These are phyloP conservation scores for Tagetes erecta DNA, from an alignment of 129 eudicot species.

Conservation along the genomic window DNA sequence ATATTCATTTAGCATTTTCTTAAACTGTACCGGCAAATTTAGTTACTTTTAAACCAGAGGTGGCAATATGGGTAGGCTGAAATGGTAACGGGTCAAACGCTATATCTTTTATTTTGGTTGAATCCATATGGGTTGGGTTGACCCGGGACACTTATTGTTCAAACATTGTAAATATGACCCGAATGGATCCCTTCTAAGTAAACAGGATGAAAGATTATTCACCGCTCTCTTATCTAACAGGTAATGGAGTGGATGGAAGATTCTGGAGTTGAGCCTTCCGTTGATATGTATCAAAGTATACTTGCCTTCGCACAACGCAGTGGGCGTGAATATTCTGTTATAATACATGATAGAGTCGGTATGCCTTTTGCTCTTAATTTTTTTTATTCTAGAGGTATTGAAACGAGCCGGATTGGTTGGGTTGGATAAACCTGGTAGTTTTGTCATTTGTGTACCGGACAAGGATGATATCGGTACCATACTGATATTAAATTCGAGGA, in stretches of 20 bases:
- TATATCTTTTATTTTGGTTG: neutral
- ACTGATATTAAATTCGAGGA: no score
- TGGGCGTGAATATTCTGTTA: constrained; percentile 55
- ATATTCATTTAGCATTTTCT: constrained; percentile 14
- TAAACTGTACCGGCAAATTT: constrained; percentile 4
- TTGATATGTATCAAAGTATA: constrained; percentile 53
- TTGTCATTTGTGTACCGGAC: neutral
- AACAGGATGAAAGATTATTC: neutral
- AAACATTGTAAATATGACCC: neutral
- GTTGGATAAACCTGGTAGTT: neutral
- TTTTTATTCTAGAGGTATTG: neutral
- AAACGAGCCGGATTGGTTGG: neutral
- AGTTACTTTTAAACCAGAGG: neutral
- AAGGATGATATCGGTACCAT: no score
- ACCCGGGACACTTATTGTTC: neutral
- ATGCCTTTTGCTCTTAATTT: constrained; percentile 23
- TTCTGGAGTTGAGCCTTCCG: constrained; percentile 62
- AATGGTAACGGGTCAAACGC: neutral
- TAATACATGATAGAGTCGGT: constrained; percentile 69
- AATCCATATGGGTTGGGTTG: neutral
- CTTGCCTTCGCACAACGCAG: constrained; percentile 56
- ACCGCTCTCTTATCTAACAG: constrained; percentile 34
- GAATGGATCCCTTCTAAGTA: neutral
- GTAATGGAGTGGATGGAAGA: constrained; percentile 96
- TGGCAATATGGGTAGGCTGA: neutral